phyloP scores from a whole-genome alignment of 345 rosid species.

The Eutrema heterophyllum region DNA sequence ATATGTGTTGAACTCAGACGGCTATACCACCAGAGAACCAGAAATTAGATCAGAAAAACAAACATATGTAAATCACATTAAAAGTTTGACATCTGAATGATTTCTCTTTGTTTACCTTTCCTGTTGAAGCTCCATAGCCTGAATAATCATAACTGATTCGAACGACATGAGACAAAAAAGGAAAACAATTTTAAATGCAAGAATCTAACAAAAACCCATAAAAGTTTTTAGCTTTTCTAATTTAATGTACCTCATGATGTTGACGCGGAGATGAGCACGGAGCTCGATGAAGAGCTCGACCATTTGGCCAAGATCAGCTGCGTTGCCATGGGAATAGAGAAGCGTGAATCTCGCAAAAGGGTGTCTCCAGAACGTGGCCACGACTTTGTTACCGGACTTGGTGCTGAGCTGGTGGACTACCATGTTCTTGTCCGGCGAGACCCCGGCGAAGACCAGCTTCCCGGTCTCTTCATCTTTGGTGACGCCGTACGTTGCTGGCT shows the following conservation, averaged over 20 bases:
- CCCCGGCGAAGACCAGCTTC: slow-evolving; percentile 55
- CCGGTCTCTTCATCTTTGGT: slow-evolving; percentile 57
- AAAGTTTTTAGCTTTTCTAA: background rate
- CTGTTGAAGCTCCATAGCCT: slow-evolving; percentile 98
- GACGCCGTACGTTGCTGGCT: slow-evolving; percentile 85
- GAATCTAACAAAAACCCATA: slow-evolving; percentile 14
- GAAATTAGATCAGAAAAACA: background rate
- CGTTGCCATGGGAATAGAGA: slow-evolving; percentile 94
- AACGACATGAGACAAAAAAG: background rate
- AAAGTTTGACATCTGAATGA: background rate
- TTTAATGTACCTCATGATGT: slow-evolving; percentile 71
- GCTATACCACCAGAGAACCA: slow-evolving; percentile 36
- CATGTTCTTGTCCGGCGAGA: slow-evolving; percentile 71
- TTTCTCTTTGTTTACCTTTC: slow-evolving; percentile 56
- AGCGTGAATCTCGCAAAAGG: slow-evolving; percentile 87
- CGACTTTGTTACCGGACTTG: slow-evolving; percentile 71
- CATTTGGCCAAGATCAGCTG: slow-evolving; percentile 98
- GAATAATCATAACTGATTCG: slow-evolving; percentile 90
- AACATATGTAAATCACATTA: background rate
- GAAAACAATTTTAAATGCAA: background rate
- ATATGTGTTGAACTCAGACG: slow-evolving; percentile 91
- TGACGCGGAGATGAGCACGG: slow-evolving; percentile 89
- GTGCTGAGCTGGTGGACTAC: slow-evolving; percentile 77
- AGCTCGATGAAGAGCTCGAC: slow-evolving; percentile 93
- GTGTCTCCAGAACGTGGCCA: slow-evolving; percentile 93